Percentiles rank a stretch among this genome's conserved stretches.
These are phyloP conservation scores for Komagataella phaffii DNA, from an alignment of 805 yeast species.

Conservation along the genomic window DNA sequence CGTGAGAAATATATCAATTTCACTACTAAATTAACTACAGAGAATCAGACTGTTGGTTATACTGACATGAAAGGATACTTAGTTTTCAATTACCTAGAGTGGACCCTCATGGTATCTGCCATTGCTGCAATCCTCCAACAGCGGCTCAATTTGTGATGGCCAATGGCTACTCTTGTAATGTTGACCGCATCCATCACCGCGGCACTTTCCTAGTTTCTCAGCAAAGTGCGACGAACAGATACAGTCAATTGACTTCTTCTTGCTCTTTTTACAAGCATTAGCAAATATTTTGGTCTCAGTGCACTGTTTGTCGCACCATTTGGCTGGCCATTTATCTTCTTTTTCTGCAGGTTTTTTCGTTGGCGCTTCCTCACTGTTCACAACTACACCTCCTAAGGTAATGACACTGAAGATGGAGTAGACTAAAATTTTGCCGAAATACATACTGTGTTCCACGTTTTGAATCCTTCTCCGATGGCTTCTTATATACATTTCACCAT, in stretches of 20 bases:
- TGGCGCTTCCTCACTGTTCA: background rate
- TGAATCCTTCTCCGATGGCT: background rate
- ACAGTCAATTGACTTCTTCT: constrained; percentile 3
- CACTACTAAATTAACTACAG: background rate
- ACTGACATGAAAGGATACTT: background rate
- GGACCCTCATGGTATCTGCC: constrained; percentile 6
- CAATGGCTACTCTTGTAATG: constrained; percentile 4
- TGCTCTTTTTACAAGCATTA: constrained; percentile 5
- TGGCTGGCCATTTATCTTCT: constrained; percentile 7
- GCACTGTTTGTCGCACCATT: constrained; percentile 11
- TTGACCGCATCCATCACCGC: constrained; percentile 5
- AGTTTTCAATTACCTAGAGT: background rate
- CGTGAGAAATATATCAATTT: background rate
- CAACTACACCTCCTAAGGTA: background rate
- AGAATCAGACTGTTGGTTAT: background rate
- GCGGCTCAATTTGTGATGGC: constrained; percentile 4
- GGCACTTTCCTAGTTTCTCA: constrained; percentile 4
- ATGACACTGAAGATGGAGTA: background rate
- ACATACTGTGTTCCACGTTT: background rate
- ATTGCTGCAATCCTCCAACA: constrained; percentile 4
- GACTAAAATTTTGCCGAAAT: background rate
- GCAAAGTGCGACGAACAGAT: constrained; percentile 6
- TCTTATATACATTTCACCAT: background rate
- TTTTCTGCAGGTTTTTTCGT: background rate
- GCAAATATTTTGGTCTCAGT: constrained; percentile 8